phyloP scores from a whole-genome alignment of 352 stramenopile species.

The Globisporangium sylvaticum region DNA sequence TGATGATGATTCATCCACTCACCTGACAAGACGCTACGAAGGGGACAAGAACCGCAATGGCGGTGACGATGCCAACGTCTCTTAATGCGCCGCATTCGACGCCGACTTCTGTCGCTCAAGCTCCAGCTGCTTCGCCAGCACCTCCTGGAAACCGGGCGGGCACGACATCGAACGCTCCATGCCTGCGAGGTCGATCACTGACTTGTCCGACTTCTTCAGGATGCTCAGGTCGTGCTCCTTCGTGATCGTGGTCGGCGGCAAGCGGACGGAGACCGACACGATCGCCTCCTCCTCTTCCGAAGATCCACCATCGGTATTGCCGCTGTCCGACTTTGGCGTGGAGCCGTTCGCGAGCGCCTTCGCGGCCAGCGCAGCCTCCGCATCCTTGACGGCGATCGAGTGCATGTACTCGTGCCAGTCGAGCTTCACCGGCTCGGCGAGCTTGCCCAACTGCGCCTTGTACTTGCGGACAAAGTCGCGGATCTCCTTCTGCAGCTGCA shows the following conservation, averaged over 20 bases:
- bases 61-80: neutral
- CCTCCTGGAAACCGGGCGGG: slow-evolving; percentile 63
- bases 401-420: slow-evolving; percentile 88
- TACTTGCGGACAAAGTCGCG: slow-evolving; percentile 80
- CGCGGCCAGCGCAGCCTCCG: neutral
- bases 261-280: slow-evolving; percentile 8
- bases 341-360: slow-evolving; percentile 5
- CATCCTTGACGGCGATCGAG: slow-evolving; percentile 37
- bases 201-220: slow-evolving; percentile 69
- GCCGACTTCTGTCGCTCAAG: slow-evolving; percentile 11
- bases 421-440: slow-evolving; percentile 66
- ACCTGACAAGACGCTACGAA: slow-evolving; percentile 7
- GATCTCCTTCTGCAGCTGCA: slow-evolving; percentile 69
- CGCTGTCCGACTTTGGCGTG: neutral
- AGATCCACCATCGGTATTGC: neutral
- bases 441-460: slow-evolving; percentile 44
- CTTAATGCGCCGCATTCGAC: slow-evolving; percentile 3
- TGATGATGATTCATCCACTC: neutral
- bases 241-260: slow-evolving; percentile 58
- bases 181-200: slow-evolving; percentile 54
- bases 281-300: slow-evolving; percentile 22
- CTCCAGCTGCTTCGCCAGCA: slow-evolving; percentile 28
- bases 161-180: slow-evolving; percentile 78
- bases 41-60: neutral
- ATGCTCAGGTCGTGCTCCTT: slow-evolving; percentile 80